Base-by-base conservation (phyloP, 768 basidiomycete genomes). In the Psilocybe azurescens region DNA sequence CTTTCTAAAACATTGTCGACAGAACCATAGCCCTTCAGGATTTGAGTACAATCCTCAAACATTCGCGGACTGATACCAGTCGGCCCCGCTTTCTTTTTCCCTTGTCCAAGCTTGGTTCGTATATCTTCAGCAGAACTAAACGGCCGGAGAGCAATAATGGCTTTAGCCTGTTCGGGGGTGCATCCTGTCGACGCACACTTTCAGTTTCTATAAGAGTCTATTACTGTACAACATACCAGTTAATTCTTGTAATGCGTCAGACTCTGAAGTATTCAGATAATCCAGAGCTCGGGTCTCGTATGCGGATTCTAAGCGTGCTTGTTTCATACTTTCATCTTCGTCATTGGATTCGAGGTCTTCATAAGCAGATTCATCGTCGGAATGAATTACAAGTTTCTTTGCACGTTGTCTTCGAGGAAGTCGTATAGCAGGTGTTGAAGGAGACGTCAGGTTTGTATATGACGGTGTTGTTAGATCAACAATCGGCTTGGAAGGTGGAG, bases 1-100 rank as follows among this genome's bases (percentile, higher is more conserved):
- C 91, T 87, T 73, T 88, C 87, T 13, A 99, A 85, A 65, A 98
- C 89, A 63, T 81, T 86, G 73, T 99, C 97, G 58, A 99, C 95
- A 39, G 89, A 86, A 10, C 88, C 87, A 69, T 97, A 98, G 7
- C 91, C 93, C 58, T 84, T 78, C 71, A 98, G 90, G 67, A 97
- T 91, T 44, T 86, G 82, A 58, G 86, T 86, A 73, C 93, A 95
- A 66, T 96, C 94, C 70, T 97, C 94, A 72, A 99, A 94, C 74
- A 99, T 82, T 59, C 91, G 87, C 62, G 92, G 83, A 63, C 94
- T 95, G 69, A 99, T 88, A 20, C 97, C 96, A 3, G 79, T 83
- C 8, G 89, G 87, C 8, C 89, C 88, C 2, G 88, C 86, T 70
- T 94, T 95, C 79, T 93, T 96, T 79, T 89, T 93, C n/a, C 89